Base-by-base conservation (phyloP, 2,329 filamentous ascomycete genomes). In the Colletotrichum sp. region DNA sequence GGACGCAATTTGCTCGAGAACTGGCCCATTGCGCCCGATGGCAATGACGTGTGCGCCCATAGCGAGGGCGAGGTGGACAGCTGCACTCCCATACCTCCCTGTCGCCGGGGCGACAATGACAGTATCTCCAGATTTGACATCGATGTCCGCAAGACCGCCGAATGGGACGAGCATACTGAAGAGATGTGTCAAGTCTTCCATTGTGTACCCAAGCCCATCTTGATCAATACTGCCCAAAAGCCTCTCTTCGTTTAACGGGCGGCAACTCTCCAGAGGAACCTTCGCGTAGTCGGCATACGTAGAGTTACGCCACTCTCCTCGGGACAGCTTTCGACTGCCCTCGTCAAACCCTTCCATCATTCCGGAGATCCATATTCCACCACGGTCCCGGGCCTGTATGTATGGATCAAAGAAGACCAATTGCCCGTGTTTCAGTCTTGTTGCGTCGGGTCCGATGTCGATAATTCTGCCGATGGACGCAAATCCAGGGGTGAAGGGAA, bases 31-130 rank as follows among this genome's bases (percentile, higher is more conserved):
- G 16, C 89, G 81, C 0, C 89, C 88, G 76, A 90, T 83, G 1
- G 89, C 89, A 34, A 91, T 85, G 4, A 91, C 89, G 9, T 81
- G 83, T 2, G 88, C 89, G 0, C 89, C 90, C 81, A 91, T 85
- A 0, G 88, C 87, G 1, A 88, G 73, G 0, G 89, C 89, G 4
- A 89, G 80, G 8, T 84, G 77, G 1, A 90, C 89, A 0, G 84
- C 89, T 0, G 86, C 87, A 12, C 88, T 86, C 1, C 89, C 86
- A 76, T 86, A 91, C 0, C 79, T 77, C 0, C 90, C 89, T 0
- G 89, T 90, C 1, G 89, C 89, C 0, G 89, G 89, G n/a, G 81
- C 81, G 0, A 91, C 79, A 36, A 91, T 81, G 28, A 91, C 81
- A 0, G 85, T 88, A 74, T 90, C 86, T 4, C 89, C 88, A 1